Evolutionary conservation across 352 stramenopile species (phyloP).

Genomic region (Globisporangium irregulare): DNA sequence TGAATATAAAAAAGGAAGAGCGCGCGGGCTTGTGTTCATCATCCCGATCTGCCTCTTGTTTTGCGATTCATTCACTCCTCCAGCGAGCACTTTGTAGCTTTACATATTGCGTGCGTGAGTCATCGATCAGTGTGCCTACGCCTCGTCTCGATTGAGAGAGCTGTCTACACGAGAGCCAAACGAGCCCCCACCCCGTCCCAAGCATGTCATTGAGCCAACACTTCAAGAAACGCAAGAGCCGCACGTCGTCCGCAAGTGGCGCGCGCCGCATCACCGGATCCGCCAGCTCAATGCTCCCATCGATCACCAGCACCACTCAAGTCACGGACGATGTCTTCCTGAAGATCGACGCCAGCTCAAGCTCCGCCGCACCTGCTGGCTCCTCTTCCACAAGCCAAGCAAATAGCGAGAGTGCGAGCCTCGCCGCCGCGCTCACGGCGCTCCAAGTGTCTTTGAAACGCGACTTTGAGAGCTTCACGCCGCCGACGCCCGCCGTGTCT

Average conservation of each 20-base stretch:
- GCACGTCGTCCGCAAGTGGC: constrained; percentile 22
- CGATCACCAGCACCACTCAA: neutral
- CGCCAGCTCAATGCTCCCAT: neutral
- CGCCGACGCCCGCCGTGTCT: constrained; percentile 67
- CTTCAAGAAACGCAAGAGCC: constrained; percentile 71
- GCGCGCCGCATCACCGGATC: neutral
- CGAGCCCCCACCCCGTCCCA: neutral
- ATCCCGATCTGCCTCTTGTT: neutral
- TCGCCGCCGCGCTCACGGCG: constrained; percentile 54
- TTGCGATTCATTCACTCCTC: constrained; percentile 5
- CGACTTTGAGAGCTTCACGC: constrained; percentile 65
- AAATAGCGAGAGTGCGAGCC: constrained; percentile 36
- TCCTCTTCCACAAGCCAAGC: constrained; percentile 9
- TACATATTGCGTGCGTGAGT: neutral
- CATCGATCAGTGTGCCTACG: neutral
- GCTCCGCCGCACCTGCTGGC: constrained; percentile 15
- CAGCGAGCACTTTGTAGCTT: constrained; percentile 4
- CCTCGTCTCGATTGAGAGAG: constrained; percentile 12
- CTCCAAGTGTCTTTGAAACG: constrained; percentile 78
- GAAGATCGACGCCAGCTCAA: constrained; percentile 6
- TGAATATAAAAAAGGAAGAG: constrained; percentile 12
- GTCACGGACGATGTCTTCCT: neutral
- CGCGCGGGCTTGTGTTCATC: neutral
- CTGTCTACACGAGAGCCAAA: neutral
- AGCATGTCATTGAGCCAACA: constrained; percentile 58